Conservation (phyloP, 805 yeast species). For the Suhomyces pyralidae region DNA sequence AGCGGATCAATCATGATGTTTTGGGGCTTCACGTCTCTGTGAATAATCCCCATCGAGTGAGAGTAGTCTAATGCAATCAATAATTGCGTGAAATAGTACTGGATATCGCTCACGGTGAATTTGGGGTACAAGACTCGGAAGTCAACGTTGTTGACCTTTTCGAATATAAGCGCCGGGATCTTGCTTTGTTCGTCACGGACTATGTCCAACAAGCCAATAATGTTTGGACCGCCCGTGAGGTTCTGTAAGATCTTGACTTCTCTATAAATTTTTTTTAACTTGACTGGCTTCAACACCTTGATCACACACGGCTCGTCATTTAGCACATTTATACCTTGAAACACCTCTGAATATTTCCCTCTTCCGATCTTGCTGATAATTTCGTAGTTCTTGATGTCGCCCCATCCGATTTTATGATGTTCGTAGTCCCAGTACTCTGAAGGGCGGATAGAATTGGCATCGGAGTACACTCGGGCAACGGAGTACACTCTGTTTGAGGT, state of each 20-base stretch:
- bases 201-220: constrained; percentile 72
- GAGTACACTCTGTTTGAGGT: constrained; percentile 26
- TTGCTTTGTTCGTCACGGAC: constrained; percentile 77
- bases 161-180: constrained; percentile 86
- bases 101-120: constrained; percentile 70
- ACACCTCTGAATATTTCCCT: constrained; percentile 95
- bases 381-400: constrained; percentile 55
- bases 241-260: constrained; percentile 87
- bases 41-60: constrained; percentile 95
- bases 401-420: constrained; percentile 46
- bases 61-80: constrained; percentile 83
- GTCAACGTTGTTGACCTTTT: constrained; percentile 78
- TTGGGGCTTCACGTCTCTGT: constrained; percentile 93
- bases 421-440: constrained; percentile 86
- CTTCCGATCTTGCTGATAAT: constrained; percentile 82
- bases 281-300: constrained; percentile 89
- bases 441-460: constrained; percentile 66
- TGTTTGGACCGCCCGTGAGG: constrained; percentile 79
- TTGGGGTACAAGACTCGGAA: constrained; percentile 79
- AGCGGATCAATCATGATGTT: constrained; percentile 92
- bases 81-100: constrained; percentile 77
- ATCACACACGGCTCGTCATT: constrained; percentile 68
- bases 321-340: constrained; percentile 72
- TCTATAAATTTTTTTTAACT: constrained; percentile 84
- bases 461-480: constrained; percentile 62